Base-by-base conservation (phyloP, 371 early-diverging fungal species). In the Zychaea mexicana region DNA sequence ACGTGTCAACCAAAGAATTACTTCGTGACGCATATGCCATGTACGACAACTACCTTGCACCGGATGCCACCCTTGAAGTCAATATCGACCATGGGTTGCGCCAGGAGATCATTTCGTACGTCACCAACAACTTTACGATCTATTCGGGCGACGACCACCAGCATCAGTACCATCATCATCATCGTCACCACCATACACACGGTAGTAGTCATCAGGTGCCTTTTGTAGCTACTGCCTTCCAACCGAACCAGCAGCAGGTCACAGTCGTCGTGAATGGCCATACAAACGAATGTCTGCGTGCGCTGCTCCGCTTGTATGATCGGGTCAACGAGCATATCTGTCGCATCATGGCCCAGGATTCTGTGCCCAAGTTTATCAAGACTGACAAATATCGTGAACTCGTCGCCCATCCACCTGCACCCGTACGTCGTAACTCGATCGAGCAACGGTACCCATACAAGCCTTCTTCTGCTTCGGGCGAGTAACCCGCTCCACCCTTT, bases 351-450 rank as follows among this genome's bases (percentile, higher is more conserved):
- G 90, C 92, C 13, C 85, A 85, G 6, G 92, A 92, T 60, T 90
- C 90, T 6, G 86, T 90, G 19, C 90, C 92, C 0, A 92, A 89
- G 74, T 92, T 90, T 69, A 74, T 86, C 19, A 88, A 82, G 65
- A 90, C 92, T 1, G 85, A 86, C 28, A 79, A 79, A 65, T 92
- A 92, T 65, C 72, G 70, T 8, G 67, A 65, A 30, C 32, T 69
- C 5, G 53, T 45, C 30, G 30, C 33, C 5, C 21, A 60, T 24
- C 46, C 60, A 19, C 66, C 60, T 10, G n/a, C 63, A 6, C 39
- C 54, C 27, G 30, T 24, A 19, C 52, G 62, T 36, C 62, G 53
- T 21, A 52, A 61, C 27, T 61, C 62, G 3, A 30, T 49, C 13
- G 60, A 61, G 4, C 42, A 24, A 45, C 62, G 31, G 30, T 21